A percentile compares a stretch with the other conserved stretches of the same genome.
Conservation (phyloP, 768 basidiomycete genomes). For the Sutorius australiensis region DNA sequence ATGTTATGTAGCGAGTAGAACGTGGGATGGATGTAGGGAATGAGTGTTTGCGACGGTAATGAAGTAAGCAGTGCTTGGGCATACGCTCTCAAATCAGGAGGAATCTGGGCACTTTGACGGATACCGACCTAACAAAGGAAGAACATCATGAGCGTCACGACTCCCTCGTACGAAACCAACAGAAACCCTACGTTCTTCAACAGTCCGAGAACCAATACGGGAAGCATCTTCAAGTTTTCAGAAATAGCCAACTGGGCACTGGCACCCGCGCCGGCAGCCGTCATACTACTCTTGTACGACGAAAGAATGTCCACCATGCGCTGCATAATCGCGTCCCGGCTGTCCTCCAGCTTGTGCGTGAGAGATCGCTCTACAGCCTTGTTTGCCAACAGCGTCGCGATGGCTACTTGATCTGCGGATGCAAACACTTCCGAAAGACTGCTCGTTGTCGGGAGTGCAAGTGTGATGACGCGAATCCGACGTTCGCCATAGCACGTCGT, state of each 20-base stretch:
- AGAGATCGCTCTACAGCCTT: constrained; percentile 90
- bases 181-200: constrained; percentile 80
- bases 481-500: constrained; percentile 93
- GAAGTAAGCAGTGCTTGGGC: constrained; percentile 90
- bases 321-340: constrained; percentile 78
- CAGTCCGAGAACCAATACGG: constrained; percentile 83
- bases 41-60: constrained; percentile 82
- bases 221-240: constrained; percentile 93
- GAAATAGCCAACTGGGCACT: constrained; percentile 90
- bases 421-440: constrained; percentile 88
- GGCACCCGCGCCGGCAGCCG: constrained; percentile 87
- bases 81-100: constrained; percentile 93
- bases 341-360: constrained; percentile 85
- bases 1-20: constrained; percentile 98
- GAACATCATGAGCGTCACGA: neutral
- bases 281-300: constrained; percentile 95
- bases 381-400: constrained; percentile 80
- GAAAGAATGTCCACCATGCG: constrained; percentile 80
- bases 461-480: constrained; percentile 86
- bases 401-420: constrained; percentile 84
- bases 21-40: constrained; percentile 91
- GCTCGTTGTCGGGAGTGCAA: constrained; percentile 82
- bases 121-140: constrained; percentile 67
- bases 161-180: neutral
- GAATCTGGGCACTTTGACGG: constrained; percentile 94